Conservation (phyloP, 768 basidiomycete genomes). For the Cubamyces sp. region DNA sequence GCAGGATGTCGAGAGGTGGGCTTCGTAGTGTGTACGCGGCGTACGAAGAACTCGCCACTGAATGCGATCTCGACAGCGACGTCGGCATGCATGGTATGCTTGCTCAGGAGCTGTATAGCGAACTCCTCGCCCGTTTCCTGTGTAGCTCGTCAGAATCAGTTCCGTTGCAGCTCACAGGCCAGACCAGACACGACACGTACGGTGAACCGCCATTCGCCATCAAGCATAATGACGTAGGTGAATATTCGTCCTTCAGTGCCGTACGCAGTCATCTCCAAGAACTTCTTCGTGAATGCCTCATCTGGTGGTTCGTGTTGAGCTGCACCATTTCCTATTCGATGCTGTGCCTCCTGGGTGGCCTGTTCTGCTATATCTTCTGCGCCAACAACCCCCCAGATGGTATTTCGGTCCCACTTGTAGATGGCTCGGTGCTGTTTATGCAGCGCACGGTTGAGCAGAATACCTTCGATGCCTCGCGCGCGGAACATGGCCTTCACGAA, state of each 20-base stretch:
- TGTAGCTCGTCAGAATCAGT: too few relatives aligned
- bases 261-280: constrained; percentile 46
- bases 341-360: neutral
- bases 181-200: constrained; percentile 5
- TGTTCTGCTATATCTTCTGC: constrained; percentile 2
- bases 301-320: neutral
- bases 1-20: constrained; percentile 4
- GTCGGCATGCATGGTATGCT: constrained; percentile 52
- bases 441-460: constrained; percentile 42
- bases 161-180: neutral
- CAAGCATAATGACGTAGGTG: constrained; percentile 50
- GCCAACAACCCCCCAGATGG: constrained; percentile 40
- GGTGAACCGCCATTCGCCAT: constrained; percentile 48
- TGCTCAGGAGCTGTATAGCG: constrained; percentile 46
- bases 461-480: constrained; percentile 41
- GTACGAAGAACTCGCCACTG: constrained; percentile 47
- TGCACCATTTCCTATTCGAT: neutral
- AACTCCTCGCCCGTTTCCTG: constrained; percentile 50
- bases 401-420: constrained; percentile 43
- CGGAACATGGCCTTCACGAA: constrained; percentile 49
- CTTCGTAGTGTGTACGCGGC: constrained; percentile 20
- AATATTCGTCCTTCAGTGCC: constrained; percentile 47
- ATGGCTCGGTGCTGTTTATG: constrained; percentile 46
- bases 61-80: constrained; percentile 47
- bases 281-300: constrained; percentile 39